These are phyloP conservation scores for Ophiostoma piceae DNA, from an alignment of 2,329 filamentous ascomycete genomes.

Conservation along the genomic window DNA sequence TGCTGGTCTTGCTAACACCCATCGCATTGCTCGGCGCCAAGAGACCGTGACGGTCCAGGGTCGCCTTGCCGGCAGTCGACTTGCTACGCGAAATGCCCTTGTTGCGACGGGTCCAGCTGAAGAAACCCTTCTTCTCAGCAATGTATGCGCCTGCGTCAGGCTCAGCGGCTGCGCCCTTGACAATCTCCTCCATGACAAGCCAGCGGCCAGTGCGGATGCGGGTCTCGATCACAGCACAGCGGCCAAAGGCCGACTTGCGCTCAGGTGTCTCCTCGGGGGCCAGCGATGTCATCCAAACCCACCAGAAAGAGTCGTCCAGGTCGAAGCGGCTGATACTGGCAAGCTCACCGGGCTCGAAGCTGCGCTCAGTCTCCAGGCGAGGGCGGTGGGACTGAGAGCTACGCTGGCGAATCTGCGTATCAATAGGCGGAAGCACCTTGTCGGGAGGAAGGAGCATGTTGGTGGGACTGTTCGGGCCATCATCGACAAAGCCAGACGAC, in stretches of 20 bases:
- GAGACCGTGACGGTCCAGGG: constrained; percentile 42
- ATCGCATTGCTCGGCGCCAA: constrained; percentile 39
- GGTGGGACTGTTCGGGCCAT: constrained; percentile 55
- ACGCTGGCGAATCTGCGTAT: constrained; percentile 63
- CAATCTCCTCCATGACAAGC: constrained; percentile 93
- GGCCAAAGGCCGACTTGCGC: constrained; percentile 87
- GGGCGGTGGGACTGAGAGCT: constrained; percentile 82
- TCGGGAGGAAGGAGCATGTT: constrained; percentile 83
- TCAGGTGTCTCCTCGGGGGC: constrained; percentile 80
- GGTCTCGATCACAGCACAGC: constrained; percentile 89
- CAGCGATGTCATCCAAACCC: constrained; percentile 98
- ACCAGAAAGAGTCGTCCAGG: constrained; percentile 96
- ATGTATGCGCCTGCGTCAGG: constrained; percentile 83
- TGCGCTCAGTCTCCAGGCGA: constrained; percentile 60
- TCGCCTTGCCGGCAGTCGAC: constrained; percentile 58
- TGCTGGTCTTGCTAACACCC: constrained; percentile 69
- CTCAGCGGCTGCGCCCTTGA: constrained; percentile 84
- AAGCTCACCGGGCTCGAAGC: constrained; percentile 84
- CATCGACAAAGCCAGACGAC: constrained; percentile 84
- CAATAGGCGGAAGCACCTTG: constrained; percentile 82
- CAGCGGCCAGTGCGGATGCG: constrained; percentile 74
- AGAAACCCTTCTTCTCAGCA: constrained; percentile 91
- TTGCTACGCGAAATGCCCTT: constrained; percentile 61
- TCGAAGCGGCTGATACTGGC: constrained; percentile 84
- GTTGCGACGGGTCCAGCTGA: constrained; percentile 73